These are phyloP conservation scores for Ascochyta clinopodiicola DNA, from an alignment of 2,329 filamentous ascomycete genomes.

Conservation along the genomic window DNA sequence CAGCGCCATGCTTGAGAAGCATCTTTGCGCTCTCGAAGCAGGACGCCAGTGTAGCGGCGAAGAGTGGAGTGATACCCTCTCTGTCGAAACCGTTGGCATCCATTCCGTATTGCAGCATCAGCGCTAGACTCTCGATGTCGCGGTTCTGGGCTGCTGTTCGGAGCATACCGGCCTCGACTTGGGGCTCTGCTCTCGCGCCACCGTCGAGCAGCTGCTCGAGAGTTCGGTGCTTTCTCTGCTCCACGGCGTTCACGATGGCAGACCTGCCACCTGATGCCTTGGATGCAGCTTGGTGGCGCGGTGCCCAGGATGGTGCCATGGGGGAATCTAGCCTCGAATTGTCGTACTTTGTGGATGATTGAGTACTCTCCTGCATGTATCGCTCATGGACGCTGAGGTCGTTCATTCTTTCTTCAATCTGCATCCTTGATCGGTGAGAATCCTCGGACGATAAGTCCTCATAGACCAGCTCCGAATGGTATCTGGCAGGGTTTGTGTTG, in stretches of 20 bases:
- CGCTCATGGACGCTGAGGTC: conserved; percentile 33
- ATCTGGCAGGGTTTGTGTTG: conserved; percentile 20
- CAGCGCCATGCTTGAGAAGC: conserved; percentile 35
- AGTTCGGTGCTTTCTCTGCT: conserved; percentile 69
- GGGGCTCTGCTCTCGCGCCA: conserved; percentile 38
- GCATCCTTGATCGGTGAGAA: conserved; percentile 29
- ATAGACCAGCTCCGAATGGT: conserved; percentile 32
- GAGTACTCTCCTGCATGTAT: conserved; percentile 29
- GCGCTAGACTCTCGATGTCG: conserved; percentile 36
- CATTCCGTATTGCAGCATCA: conserved; percentile 39
- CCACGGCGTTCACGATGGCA: conserved; percentile 60
- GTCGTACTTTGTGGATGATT: conserved; percentile 21
- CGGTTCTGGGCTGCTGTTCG: conserved; percentile 39
- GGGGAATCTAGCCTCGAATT: conserved; percentile 23
- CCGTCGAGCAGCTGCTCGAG: conserved; percentile 44
- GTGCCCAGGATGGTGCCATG: conserved; percentile 24
- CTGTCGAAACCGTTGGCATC: conserved; percentile 42
- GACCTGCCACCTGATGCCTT: conserved; percentile 44
- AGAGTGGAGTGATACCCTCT: conserved; percentile 38
- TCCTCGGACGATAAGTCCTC: conserved; percentile 31
- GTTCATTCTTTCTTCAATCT: conserved; percentile 36
- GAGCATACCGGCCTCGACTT: conserved; percentile 42
- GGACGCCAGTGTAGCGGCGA: conserved; percentile 35
- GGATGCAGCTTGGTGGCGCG: conserved; percentile 32
- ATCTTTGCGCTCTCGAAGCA: conserved; percentile 55